phyloP scores from a whole-genome alignment of 2,329 filamentous ascomycete genomes.

The Verticillium tricorpus region DNA sequence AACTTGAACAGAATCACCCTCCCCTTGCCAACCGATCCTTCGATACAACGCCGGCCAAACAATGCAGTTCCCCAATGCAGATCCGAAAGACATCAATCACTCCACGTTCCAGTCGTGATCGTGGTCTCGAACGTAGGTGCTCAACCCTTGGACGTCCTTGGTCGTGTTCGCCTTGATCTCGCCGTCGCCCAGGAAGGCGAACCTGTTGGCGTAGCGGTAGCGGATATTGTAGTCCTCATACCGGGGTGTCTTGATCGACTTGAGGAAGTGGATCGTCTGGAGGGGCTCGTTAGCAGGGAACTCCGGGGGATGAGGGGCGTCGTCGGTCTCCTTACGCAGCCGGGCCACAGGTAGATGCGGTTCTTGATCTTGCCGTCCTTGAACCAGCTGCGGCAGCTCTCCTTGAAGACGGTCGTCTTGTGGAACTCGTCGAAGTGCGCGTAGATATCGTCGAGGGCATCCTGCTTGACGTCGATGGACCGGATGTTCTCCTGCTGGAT shows the following conservation, averaged over 20 bases:
- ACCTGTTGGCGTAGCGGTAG: constrained; percentile 30
- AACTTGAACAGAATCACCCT: background rate
- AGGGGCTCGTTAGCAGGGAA: background rate
- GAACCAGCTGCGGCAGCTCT: constrained; percentile 29
- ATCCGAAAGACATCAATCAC: constrained; percentile 20
- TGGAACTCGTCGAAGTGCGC: constrained; percentile 26
- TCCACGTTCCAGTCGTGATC: constrained; percentile 41
- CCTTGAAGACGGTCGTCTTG: constrained; percentile 27
- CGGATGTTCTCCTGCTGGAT: constrained; percentile 29
- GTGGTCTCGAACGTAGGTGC: constrained; percentile 36
- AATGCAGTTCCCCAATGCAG: background rate
- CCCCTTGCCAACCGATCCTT: background rate
- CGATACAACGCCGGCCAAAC: background rate
- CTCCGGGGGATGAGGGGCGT: background rate
- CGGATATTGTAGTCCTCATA: constrained; percentile 26
- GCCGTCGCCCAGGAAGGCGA: constrained; percentile 34
- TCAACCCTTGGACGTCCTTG: constrained; percentile 32
- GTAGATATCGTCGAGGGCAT: constrained; percentile 27
- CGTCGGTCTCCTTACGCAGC: constrained; percentile 20
- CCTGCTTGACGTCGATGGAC: constrained; percentile 27
- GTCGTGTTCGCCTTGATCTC: constrained; percentile 37
- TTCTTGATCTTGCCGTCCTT: constrained; percentile 27
- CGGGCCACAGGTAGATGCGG: constrained; percentile 26
- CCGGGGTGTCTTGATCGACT: constrained; percentile 27
- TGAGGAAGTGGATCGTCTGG: constrained; percentile 30